These are phyloP conservation scores for Globisporangium recalcitrans DNA, from an alignment of 352 stramenopile genomes.

Conservation along the genomic window DNA sequence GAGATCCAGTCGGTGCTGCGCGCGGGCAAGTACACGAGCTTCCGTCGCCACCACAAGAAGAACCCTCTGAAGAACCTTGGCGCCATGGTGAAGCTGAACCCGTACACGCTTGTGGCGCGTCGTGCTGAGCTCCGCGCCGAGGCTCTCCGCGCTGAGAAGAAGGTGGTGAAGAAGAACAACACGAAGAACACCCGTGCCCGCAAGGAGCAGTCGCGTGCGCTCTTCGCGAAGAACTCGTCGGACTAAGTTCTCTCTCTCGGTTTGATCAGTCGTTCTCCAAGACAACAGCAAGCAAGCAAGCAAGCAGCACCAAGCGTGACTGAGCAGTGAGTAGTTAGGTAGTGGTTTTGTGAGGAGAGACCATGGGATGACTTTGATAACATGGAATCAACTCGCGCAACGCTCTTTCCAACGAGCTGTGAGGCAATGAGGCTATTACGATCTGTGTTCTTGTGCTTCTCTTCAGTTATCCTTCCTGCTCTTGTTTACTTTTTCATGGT, in stretches of 20 bases:
- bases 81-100: slow-evolving; percentile 96
- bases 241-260: slow-evolving; percentile 52
- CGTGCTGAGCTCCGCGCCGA: slow-evolving; percentile 86
- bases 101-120: slow-evolving; percentile 92
- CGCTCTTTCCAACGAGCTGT: slow-evolving; percentile 1
- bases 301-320: not conserved
- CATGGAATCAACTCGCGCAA: not conserved
- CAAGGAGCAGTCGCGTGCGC: slow-evolving; percentile 67
- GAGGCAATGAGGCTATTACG: slow-evolving; percentile 11
- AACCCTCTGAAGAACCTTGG: slow-evolving; percentile 96
- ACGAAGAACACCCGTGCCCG: slow-evolving; percentile 70
- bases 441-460: not conserved
- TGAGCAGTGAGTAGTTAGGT: not conserved
- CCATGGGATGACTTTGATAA: not conserved
- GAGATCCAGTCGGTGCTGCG: slow-evolving; percentile 97
- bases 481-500: not conserved
- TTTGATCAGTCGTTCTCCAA: not conserved
- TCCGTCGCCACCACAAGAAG: slow-evolving; percentile 93
- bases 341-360: not conserved
- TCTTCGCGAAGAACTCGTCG: slow-evolving; percentile 78
- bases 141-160: slow-evolving; percentile 87
- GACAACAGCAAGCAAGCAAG: slow-evolving; percentile 5
- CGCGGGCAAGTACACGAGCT: slow-evolving; percentile 89
- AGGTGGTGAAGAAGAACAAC: slow-evolving; percentile 84
- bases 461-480: not conserved